A percentile compares a stretch with the other conserved stretches of the same genome.
phyloP scores from a whole-genome alignment of 2,329 filamentous ascomycete genomes.

The Fusarium mexicanum region DNA sequence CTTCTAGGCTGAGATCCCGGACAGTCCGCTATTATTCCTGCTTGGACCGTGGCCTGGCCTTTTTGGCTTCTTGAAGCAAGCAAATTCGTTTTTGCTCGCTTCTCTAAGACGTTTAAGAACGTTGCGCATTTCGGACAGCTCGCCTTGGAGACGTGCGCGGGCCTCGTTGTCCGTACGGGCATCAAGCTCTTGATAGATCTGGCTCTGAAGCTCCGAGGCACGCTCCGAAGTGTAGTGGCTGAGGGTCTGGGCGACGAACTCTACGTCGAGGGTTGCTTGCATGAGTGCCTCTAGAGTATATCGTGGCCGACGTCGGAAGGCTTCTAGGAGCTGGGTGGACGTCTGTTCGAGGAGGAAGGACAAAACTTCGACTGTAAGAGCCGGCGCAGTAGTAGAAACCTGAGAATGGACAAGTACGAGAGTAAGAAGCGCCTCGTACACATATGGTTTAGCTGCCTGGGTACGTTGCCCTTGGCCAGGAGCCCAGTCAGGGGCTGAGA shows the following conservation, averaged over 20 bases:
- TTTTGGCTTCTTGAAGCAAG: slow-evolving; percentile 79
- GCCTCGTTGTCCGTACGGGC: slow-evolving; percentile 89
- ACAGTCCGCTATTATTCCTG: slow-evolving; percentile 46
- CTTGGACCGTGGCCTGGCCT: slow-evolving; percentile 49
- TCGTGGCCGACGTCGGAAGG: slow-evolving; percentile 73
- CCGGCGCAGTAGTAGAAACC: slow-evolving; percentile 80
- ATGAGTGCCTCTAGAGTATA: slow-evolving; percentile 87
- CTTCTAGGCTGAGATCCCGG: slow-evolving; percentile 42
- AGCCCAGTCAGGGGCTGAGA: slow-evolving; percentile 77
- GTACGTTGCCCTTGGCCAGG: slow-evolving; percentile 68
- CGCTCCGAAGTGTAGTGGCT: slow-evolving; percentile 87
- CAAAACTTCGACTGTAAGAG: slow-evolving; percentile 82
- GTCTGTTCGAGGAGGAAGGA: slow-evolving; percentile 87
- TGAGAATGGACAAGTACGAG: slow-evolving; percentile 94
- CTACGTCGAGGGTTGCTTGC: slow-evolving; percentile 96
- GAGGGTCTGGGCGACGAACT: slow-evolving; percentile 95
- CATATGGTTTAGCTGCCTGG: slow-evolving; percentile 82
- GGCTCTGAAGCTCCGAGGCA: slow-evolving; percentile 82
- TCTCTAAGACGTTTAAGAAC: slow-evolving; percentile 87
- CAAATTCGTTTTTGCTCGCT: slow-evolving; percentile 84
- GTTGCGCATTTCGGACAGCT: slow-evolving; percentile 88
- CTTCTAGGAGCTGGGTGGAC: slow-evolving; percentile 80
- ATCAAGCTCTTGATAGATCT: slow-evolving; percentile 93
- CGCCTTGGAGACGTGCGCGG: slow-evolving; percentile 79
- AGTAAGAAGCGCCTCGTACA: slow-evolving; percentile 85